Evolutionary conservation across 2,329 filamentous ascomycete genomes (phyloP).

Genomic region (Exophiala spinifera): DNA sequence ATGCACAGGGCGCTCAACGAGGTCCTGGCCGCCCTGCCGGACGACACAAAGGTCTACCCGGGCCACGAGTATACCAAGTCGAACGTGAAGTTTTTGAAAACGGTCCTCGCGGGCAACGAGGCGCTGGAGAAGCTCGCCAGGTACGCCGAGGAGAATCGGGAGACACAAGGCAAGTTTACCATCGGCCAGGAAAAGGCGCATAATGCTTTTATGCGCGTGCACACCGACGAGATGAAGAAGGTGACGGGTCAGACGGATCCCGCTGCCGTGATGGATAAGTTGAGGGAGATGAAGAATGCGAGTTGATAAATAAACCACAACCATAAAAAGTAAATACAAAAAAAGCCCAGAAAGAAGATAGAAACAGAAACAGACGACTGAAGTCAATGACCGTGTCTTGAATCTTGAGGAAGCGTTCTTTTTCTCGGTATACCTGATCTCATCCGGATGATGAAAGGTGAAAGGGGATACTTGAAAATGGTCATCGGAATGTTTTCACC

Average conservation of each 20-base stretch:
- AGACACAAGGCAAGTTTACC: constrained; percentile 94
- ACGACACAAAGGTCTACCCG: constrained; percentile 89
- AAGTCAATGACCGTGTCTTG: no score
- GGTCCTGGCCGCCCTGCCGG: constrained; percentile 73
- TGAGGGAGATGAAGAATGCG: constrained; percentile 79
- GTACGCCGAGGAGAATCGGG: constrained; percentile 73
- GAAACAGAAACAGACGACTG: no score
- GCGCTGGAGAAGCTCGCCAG: constrained; percentile 72
- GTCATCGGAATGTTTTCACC: no score
- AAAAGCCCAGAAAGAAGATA: no score
- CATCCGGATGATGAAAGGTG: no score
- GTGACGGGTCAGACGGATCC: constrained; percentile 77
- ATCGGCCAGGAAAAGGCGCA: constrained; percentile 94
- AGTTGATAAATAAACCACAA: background rate
- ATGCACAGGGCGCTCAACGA: constrained; percentile 94
- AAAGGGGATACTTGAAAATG: no score
- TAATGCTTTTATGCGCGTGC: constrained; percentile 93
- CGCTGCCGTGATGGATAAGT: constrained; percentile 76
- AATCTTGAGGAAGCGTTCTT: no score
- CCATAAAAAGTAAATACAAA: no score
- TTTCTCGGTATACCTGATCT: no score
- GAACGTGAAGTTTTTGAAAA: constrained; percentile 76
- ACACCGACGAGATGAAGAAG: constrained; percentile 76
- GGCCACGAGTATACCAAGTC: constrained; percentile 98
- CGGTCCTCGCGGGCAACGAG: constrained; percentile 40